A percentile compares a stretch with the other conserved stretches of the same genome.
Evolutionary conservation across 345 rosid genomes (phyloP).

Genomic region (Fremontodendron californicum): DNA sequence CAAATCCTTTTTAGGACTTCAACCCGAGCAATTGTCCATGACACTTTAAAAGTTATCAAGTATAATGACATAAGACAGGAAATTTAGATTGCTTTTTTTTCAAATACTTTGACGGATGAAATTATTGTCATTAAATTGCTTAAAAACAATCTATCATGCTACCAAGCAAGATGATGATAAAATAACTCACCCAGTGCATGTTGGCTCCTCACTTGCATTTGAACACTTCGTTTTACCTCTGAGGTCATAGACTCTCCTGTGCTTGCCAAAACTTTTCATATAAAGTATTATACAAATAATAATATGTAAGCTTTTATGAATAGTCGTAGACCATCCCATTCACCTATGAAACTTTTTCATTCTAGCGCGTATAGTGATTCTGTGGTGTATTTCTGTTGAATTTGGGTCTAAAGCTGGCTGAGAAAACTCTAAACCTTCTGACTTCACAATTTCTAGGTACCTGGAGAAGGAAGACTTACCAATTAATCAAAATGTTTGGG

Average conservation of each 20-base stretch:
- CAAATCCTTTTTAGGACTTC: too few species aligned
- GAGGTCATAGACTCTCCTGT: conserved; percentile 78
- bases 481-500: neutral
- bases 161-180: neutral
- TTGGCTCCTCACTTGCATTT: conserved; percentile 81
- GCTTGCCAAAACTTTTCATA: conserved; percentile 13
- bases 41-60: too few species aligned
- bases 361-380: conserved; percentile 82
- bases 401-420: too few species aligned
- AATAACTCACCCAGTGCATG: conserved; percentile 78
- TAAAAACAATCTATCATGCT: neutral
- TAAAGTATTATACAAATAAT: conserved; percentile 10
- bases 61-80: too few species aligned
- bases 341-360: conserved; percentile 70
- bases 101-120: neutral
- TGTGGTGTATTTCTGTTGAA: conserved; percentile 90
- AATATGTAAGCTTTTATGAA: neutral
- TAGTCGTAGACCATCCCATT: conserved; percentile 8
- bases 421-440: conserved; percentile 85
- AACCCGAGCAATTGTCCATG: too few species aligned
- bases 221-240: conserved; percentile 86
- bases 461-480: conserved; percentile 35
- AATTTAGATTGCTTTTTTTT: too few species aligned
- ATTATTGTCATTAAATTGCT: neutral
- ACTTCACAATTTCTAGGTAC: conserved; percentile 65